Percentiles rank a stretch among this genome's conserved stretches.
Evolutionary conservation across 2,329 filamentous ascomycete species (phyloP).

Genomic region (Dendryphion nanum): DNA sequence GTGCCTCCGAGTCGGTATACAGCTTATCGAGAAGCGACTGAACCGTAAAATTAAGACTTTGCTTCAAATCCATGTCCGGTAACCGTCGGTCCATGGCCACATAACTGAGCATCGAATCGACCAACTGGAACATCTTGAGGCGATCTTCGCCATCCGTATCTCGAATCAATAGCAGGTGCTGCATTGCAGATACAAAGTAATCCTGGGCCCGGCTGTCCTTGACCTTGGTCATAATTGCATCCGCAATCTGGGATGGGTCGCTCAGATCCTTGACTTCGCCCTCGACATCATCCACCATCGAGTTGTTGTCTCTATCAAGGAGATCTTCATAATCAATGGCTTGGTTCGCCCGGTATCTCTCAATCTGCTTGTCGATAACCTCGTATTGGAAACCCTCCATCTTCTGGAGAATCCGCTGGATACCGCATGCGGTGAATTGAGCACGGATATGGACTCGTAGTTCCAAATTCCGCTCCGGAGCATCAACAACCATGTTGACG

Average conservation of each 20-base stretch:
- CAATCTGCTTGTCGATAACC: slow-evolving; percentile 96
- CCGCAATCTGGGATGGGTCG: slow-evolving; percentile 88
- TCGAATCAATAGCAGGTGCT: slow-evolving; percentile 89
- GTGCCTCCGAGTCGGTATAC: slow-evolving; percentile 92
- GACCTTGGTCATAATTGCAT: slow-evolving; percentile 85
- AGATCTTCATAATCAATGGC: slow-evolving; percentile 98
- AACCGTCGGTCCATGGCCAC: slow-evolving; percentile 96
- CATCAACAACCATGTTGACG: slow-evolving; percentile 95
- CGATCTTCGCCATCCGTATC: slow-evolving; percentile 91
- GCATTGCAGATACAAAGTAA: slow-evolving; percentile 93
- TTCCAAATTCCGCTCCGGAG: slow-evolving; percentile 83
- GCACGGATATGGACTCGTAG: slow-evolving; percentile 91
- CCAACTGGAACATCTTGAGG: slow-evolving; percentile 92
- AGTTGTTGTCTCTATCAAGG: slow-evolving; percentile 85
- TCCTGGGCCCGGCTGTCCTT: slow-evolving; percentile 83
- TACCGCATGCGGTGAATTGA: slow-evolving; percentile 92
- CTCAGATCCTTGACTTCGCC: slow-evolving; percentile 87
- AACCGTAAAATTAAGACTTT: slow-evolving; percentile 95
- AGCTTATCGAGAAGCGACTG: slow-evolving; percentile 93
- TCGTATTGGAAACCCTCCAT: slow-evolving; percentile 99
- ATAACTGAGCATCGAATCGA: slow-evolving; percentile 98
- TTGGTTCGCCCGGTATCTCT: slow-evolving; percentile 88
- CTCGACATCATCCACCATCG: slow-evolving; percentile 83
- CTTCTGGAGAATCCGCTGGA: slow-evolving; percentile 90
- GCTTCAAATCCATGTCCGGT: slow-evolving; percentile 96